Base-by-base conservation (phyloP, 352 stramenopile species). In the Blastocystis sp. region DNA sequence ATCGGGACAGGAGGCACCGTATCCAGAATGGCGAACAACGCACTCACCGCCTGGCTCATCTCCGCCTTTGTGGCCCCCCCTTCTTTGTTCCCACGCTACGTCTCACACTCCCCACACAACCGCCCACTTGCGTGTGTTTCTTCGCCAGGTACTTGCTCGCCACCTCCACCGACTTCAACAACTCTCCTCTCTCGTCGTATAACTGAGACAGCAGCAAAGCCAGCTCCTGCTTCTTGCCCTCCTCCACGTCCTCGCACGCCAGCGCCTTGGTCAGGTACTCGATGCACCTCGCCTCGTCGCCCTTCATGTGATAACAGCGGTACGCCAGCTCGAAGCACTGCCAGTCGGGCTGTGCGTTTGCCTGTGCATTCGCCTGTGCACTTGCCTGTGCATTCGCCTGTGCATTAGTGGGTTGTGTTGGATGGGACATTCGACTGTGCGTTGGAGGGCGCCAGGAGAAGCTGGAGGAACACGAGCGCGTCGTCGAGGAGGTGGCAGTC, bases 91-190 rank as follows among this genome's bases (percentile, higher is more conserved):
- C 48, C 48, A 56, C 48, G 48, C 48, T 56, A 56, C 48, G 48
- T 14, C 48, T 56, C 48, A 56, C 48, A 56, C 48, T 7, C 48
- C 48, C 14, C 48, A 34, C 48, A 56, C 48, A 56, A 34, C 48
- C 48, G 5, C 48, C 5, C 48, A 56, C 48, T 14, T 56, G 48
- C 48, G 52, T 11, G 48, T 84, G 74, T 0, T 28, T 67, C 66
- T 84, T 84, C n/a, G n/a, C 66, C 17, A 84, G 17, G 38, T 84
- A 84, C 40, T 84, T 84, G 45, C 66, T 84, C 10, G 74, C 52
- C 28, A 84, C 38, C 40, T 84, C 74, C 1, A 84, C 74, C n/a
- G 74, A 84, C 4, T 69, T 38, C 45, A 84, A 41, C 45, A 84
- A 48, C 52, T 84, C 74, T 5, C 74, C 74, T 40, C 56, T 7